Evolutionary conservation across 805 yeast genomes (phyloP), one percentile per base, ranked within the genome.

Genomic region (Yarrowia phangngaensis): DNA sequence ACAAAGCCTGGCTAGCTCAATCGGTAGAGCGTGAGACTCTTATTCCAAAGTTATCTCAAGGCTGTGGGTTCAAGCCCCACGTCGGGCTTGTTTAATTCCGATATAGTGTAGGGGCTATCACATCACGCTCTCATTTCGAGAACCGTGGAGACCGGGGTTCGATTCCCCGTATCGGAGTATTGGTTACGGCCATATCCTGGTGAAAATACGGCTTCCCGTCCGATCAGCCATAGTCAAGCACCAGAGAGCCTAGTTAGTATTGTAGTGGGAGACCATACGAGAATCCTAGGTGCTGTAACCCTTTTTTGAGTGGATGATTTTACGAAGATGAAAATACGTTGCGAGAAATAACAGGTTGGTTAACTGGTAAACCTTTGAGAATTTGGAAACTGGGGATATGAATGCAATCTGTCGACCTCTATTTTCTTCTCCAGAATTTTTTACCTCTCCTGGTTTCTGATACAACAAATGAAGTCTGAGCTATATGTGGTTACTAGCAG

Each of bases 11-110:
- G 40, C 40, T 34, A 34, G 40, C 40, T 34, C 40, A 34, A 34
- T 34, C 40, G 40, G 40, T 34, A 34, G 40, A 34, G 40, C 40
- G 40, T 34, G 40, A 34, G 40, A 34, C 40, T 34, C 40, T 34
- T 34, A 34, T 33, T 20, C 9, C 4, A 20, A 13, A 13, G 28
- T n/a, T n/a, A 34, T 34, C 40, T 34, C 40, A 34, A 34, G 40
- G 40, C 40, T 22, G 40, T 34, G 40, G 40, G 40, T 34, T 34
- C 40, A 34, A 34, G 40, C 40, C 40, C 40, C 40, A 34, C 40
- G 40, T 34, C 40, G 40, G 40, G 40, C 40, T 34, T 4, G 2
- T 22, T 34, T 34, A n/a, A n/a, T n/a, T n/a, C n/a, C n/a, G n/a
- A n/a, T n/a, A n/a, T n/a, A n/a, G n/a, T n/a, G n/a, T n/a, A n/a